Evolutionary conservation across 129 eudicot species (phyloP), one percentile per base, ranked within the genome.

Genomic region (Chrysanthemum lavandulifolium): DNA sequence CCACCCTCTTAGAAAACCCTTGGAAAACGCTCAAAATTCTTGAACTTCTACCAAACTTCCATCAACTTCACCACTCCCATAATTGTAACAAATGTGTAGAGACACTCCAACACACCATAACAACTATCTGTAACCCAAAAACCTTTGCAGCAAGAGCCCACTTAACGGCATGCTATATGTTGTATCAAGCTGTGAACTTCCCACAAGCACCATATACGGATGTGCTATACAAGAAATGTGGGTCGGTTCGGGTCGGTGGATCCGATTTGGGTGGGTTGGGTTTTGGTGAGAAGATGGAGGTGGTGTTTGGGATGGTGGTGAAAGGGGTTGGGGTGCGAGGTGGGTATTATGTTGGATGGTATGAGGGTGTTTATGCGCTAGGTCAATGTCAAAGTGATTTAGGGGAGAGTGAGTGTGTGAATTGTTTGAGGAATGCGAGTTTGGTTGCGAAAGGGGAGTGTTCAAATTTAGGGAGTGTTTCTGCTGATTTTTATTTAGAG

Each of bases 361-460:
- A 77, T 80, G 76, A 85, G 84, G 61, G 79, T 51, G 88, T 95
- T 74, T 90, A 83, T 54, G 90, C 88, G 72, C 58, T 95, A 91
- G 99, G 99, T 3, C 99, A 90, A 84, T 95, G 99, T 77, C 97
- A 95, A 70, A 97, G 97, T 12, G 99, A 86, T 86, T 63, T 95
- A 49, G 76, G 82, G 7, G 76, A 82, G 10, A 86, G 84, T 7
- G 97, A 91, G 62, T 95, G 99, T 80, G 96, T 79, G 69, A 80
- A 71, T 36, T 95, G 99, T 85, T 87, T 95, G 83, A 85, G 77
- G 66, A 82, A 43, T 57, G 99, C 97, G 19, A 40, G 10, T 40
- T 40, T 40, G 10, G 63, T 64, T 19, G 91, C 82, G 61, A 83
- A 75, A 76, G 81, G 68, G 67, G 90, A 83, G 59, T 95, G 97